Percentiles rank a stretch among this genome's conserved stretches.
Evolutionary conservation across 2,329 filamentous ascomycete genomes (phyloP).

Genomic region (Fusarium neocosmosporiellum): DNA sequence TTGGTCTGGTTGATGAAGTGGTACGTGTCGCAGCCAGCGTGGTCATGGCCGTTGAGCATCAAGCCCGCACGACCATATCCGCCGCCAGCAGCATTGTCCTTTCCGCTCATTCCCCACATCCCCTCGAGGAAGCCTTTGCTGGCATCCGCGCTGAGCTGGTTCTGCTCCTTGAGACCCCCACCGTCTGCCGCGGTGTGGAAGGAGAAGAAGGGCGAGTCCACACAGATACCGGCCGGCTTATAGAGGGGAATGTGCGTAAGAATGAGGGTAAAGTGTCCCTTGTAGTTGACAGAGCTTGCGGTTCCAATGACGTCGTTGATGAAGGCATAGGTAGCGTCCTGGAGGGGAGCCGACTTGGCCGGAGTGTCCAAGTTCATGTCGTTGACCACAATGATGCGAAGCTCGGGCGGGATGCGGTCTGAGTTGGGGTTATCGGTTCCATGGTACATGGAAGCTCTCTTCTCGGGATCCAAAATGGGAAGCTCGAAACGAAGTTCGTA

Average conservation of each 20-base stretch:
- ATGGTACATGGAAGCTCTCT: conserved; percentile 56
- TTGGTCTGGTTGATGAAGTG: conserved; percentile 80
- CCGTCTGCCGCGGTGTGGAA: conserved; percentile 76
- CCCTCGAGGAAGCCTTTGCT: conserved; percentile 84
- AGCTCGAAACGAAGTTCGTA: conserved; percentile 85
- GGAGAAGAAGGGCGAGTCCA: conserved; percentile 84
- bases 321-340: conserved; percentile 82
- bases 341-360: conserved; percentile 72
- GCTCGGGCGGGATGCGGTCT: conserved; percentile 68
- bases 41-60: conserved; percentile 93
- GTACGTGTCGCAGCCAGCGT: conserved; percentile 90
- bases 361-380: conserved; percentile 94
- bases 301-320: conserved; percentile 75
- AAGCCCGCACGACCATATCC: conserved; percentile 80
- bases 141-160: conserved; percentile 81
- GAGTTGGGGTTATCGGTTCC: conserved; percentile 57
- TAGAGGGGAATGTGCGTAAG: conserved; percentile 93
- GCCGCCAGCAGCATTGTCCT: conserved; percentile 64
- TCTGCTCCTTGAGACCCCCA: conserved; percentile 88
- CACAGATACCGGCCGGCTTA: conserved; percentile 84
- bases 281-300: conserved; percentile 68
- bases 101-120: conserved; percentile 80
- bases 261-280: conserved; percentile 80
- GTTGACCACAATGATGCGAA: conserved; percentile 89
- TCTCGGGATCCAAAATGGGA: conserved; percentile 55